phyloP scores from a whole-genome alignment of 2,329 filamentous ascomycete species.

The Pseudocercospora macadamiae region DNA sequence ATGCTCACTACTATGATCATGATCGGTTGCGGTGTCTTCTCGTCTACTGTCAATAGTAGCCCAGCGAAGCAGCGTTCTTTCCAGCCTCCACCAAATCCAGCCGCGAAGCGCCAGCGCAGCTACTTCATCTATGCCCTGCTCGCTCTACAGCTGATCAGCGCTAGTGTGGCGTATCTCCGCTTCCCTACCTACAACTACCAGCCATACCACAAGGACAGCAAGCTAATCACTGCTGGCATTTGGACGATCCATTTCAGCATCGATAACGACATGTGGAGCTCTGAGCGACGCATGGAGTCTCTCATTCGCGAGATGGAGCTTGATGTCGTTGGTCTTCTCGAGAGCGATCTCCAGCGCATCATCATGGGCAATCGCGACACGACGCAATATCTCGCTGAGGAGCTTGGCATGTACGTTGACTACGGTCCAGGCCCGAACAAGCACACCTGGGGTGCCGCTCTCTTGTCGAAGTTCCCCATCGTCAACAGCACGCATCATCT shows the following conservation, averaged over 20 bases:
- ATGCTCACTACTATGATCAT: constrained; percentile 84
- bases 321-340: constrained; percentile 94
- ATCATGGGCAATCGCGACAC: constrained; percentile 99
- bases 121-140: constrained; percentile 74
- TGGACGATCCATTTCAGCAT: constrained; percentile 99
- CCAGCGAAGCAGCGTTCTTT: constrained; percentile 44
- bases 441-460: constrained; percentile 93
- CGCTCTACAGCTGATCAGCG: constrained; percentile 77
- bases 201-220: constrained; percentile 85
- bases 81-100: constrained; percentile 46
- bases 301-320: constrained; percentile 77
- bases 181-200: constrained; percentile 92
- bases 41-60: constrained; percentile 54
- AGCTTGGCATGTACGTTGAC: constrained; percentile 98
- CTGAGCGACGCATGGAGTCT: constrained; percentile 86
- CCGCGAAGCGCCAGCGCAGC: constrained; percentile 58
- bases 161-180: constrained; percentile 80
- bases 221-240: constrained; percentile 89
- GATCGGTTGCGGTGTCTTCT: constrained; percentile 83
- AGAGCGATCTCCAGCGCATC: constrained; percentile 91
- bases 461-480: constrained; percentile 97
- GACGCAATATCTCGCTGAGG: constrained; percentile 92
- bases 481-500: constrained; percentile 96
- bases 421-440: constrained; percentile 97
- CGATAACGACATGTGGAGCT: constrained; percentile 99